Evolutionary conservation across 1,284 basidiomycete genomes (phyloP), one percentile per base, ranked within the genome.

Genomic region (Trametes pubescens): DNA sequence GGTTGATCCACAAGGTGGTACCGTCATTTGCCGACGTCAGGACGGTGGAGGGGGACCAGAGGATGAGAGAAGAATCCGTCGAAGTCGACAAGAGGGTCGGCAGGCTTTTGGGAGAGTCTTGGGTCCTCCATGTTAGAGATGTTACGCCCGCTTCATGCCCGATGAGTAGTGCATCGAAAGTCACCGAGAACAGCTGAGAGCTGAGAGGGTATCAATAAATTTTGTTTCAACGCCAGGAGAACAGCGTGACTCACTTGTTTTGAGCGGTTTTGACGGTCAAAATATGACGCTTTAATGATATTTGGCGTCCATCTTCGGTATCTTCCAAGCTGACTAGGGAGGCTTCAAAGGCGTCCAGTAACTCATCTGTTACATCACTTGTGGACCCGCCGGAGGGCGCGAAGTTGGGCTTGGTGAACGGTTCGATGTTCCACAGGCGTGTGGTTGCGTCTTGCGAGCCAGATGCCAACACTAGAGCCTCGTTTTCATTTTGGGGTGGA

Each of bases 141-240:
- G 95, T 98, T n/a, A 98, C 81, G 35, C 93, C 93, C 3, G 90
- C 90, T 80, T 98, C 96, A 74, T 98, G 96, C 14, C 96, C 96
- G 35, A 98, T 80, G 14, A 98, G 84, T 22, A 98, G 86, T 1
- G 96, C 95, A 73, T 98, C 96, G 62, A 97, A 94, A 0, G 91
- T 92, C 40, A 96, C 84, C 11, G 90, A 87, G 74, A 86, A 95
- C 64, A 88, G 85, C 58, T 83, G 82, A 8, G 79, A 72, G 34
- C 90, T 92, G 40, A 64, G 18, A 13, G 24, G 6, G n/a, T 29
- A 13, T 55, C 35, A 44, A 43, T 52, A 38, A 60, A 65, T 24
- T 48, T 16, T 40, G 26, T 32, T 32, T 32, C 16, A 40, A 16
- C 11, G 44, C 3, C 7, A 1, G 37, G 40, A n/a, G n/a, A 51